Percentiles rank a stretch among this genome's conserved stretches.
phyloP scores from a whole-genome alignment of 2,329 filamentous ascomycete genomes.

The Fusarium redolens region DNA sequence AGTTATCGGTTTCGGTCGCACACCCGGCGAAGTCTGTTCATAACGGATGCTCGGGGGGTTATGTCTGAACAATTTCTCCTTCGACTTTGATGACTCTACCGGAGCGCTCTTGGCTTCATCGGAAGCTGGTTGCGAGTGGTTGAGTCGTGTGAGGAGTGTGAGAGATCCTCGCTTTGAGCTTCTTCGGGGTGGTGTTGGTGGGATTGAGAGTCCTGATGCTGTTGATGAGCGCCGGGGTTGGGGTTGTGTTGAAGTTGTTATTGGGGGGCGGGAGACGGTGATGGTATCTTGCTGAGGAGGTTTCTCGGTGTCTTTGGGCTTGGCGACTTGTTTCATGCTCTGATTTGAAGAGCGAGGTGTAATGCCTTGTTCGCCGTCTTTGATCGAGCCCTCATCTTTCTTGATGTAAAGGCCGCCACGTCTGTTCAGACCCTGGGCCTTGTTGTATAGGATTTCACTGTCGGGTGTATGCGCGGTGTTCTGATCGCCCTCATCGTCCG shows the following conservation, averaged over 20 bases:
- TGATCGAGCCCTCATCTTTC: conserved; percentile 1
- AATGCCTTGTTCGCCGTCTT: background rate
- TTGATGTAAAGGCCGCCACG: conserved; percentile 40
- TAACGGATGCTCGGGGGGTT: conserved; percentile 47
- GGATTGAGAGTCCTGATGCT: conserved; percentile 17
- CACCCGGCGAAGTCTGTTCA: conserved; percentile 40
- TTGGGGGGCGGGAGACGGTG: conserved; percentile 20
- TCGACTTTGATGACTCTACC: conserved; percentile 7
- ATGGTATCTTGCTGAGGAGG: conserved; percentile 19
- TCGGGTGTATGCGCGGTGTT: conserved; percentile 8
- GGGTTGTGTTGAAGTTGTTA: conserved; percentile 8
- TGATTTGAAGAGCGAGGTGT: conserved; percentile 16
- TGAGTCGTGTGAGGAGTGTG: conserved; percentile 22
- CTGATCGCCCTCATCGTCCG: conserved; percentile 35
- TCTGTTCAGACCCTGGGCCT: conserved; percentile 37
- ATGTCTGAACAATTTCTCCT: conserved; percentile 24
- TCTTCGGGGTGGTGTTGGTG: conserved; percentile 36
- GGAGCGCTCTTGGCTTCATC: conserved; percentile 26
- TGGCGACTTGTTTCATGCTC: conserved; percentile 7
- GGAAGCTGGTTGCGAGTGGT: conserved; percentile 8
- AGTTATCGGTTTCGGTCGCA: conserved; percentile 36
- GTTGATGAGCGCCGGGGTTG: conserved; percentile 25
- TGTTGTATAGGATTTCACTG: conserved; percentile 29
- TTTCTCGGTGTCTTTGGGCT: background rate
- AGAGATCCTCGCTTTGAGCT: conserved; percentile 43